A percentile compares a stretch with the other conserved stretches of the same genome.
Evolutionary conservation across 495 filamentous ascomycete genomes (phyloP).

Genomic region (Talaromyces thailandensis): DNA sequence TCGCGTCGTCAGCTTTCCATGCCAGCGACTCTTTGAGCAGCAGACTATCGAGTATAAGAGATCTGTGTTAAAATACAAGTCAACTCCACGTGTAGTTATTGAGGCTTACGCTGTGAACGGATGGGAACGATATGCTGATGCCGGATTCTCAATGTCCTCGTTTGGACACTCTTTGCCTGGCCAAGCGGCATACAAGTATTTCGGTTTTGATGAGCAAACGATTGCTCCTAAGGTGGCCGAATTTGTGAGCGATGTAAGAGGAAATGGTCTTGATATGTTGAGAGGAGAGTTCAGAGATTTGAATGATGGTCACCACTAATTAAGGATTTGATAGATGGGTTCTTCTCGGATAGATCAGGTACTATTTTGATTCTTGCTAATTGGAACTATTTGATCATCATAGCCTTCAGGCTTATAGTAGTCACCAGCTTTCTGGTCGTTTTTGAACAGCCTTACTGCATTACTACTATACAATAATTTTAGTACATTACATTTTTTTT

Average conservation of each 20-base stretch:
- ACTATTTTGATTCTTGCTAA: background rate
- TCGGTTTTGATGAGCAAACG: constrained; percentile 38
- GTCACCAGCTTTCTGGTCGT: too few relatives aligned
- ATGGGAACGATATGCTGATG: constrained; percentile 53
- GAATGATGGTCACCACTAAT: background rate
- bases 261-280: constrained; percentile 21
- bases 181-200: constrained; percentile 42
- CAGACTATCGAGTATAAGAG: constrained; percentile 42
- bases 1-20: constrained; percentile 47
- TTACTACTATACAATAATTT: too few relatives aligned
- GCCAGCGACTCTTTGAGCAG: constrained; percentile 42
- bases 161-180: constrained; percentile 41
- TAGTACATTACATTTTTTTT: too few relatives aligned
- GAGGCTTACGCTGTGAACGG: constrained; percentile 47
- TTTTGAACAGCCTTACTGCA: too few relatives aligned
- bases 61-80: constrained; percentile 23
- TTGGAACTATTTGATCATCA: too few relatives aligned
- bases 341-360: background rate
- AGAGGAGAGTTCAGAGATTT: constrained; percentile 32
- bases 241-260: constrained; percentile 27
- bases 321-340: background rate
- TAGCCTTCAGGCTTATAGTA: too few relatives aligned
- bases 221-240: constrained; percentile 34
- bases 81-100: constrained; percentile 39
- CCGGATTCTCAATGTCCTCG: constrained; percentile 33